Percentiles rank a stretch among this genome's conserved stretches.
These are phyloP conservation scores for Agrostemma githago DNA, from an alignment of 148 eudicot species.

Conservation along the genomic window DNA sequence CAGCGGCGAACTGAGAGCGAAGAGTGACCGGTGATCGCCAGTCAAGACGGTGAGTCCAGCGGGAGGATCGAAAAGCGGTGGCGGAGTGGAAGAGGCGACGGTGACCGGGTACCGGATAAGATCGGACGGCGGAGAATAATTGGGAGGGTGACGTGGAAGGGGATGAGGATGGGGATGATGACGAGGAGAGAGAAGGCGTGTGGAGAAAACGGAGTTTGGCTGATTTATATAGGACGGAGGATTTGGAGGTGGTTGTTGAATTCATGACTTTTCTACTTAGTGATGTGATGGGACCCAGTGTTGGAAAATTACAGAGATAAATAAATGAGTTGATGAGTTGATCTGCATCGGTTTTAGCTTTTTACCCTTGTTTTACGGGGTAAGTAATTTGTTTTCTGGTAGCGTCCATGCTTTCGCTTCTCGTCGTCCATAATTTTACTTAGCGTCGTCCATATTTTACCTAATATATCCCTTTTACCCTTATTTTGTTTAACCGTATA, in stretches of 20 bases:
- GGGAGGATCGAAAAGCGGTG: constrained; percentile 39
- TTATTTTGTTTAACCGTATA: too few relatives aligned
- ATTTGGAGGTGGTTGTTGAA: not conserved
- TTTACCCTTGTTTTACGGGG: too few relatives aligned
- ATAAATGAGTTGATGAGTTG: too few relatives aligned
- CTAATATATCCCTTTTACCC: too few relatives aligned
- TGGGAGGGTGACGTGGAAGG: not conserved
- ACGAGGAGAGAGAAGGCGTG: constrained; percentile 25
- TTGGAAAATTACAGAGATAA: not conserved
- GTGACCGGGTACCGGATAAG: constrained; percentile 29
- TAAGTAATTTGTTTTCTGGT: too few relatives aligned
- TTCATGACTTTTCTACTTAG: constrained; percentile 10
- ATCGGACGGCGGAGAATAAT: constrained; percentile 11
- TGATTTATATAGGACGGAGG: constrained; percentile 19
- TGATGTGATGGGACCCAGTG: not conserved
- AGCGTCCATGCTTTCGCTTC: too few relatives aligned
- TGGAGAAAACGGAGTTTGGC: constrained; percentile 38
- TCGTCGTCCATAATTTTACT: too few relatives aligned
- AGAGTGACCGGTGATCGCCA: constrained; percentile 53
- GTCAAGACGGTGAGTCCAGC: constrained; percentile 56
- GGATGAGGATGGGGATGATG: not conserved
- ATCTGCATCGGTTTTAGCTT: too few relatives aligned
- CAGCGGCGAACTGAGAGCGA: constrained; percentile 44
- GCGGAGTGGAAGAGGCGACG: constrained; percentile 32
- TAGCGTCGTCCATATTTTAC: too few relatives aligned